Evolutionary conservation across 129 eudicot genomes (phyloP).

Genomic region (Escallonia herrerae): DNA sequence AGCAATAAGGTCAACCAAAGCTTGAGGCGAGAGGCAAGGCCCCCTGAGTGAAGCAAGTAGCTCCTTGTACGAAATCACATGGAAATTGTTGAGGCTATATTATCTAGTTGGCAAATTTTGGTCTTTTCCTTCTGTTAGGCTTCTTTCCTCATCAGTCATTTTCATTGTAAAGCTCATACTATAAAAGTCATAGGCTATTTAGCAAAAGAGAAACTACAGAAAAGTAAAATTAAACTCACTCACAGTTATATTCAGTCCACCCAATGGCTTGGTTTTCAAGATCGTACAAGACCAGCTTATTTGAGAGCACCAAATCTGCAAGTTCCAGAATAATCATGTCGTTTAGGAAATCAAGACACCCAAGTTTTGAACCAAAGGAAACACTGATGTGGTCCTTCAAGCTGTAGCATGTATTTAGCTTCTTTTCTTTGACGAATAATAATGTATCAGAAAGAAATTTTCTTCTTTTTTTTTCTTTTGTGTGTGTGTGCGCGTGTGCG

Average conservation of each 20-base stretch:
- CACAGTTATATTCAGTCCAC: slow-evolving; percentile 82
- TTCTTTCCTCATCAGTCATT: too few species aligned
- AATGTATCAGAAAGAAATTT: too few species aligned
- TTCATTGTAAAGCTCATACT: too few species aligned
- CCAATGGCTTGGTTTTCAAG: slow-evolving; percentile 75
- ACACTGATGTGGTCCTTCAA: not conserved
- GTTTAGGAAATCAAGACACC: slow-evolving; percentile 3
- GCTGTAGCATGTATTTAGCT: too few species aligned
- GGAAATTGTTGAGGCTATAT: too few species aligned
- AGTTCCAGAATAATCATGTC: slow-evolving; percentile 6
- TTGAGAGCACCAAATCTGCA: slow-evolving; percentile 78
- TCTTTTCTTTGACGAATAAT: too few species aligned
- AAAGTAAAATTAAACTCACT: slow-evolving; percentile 25
- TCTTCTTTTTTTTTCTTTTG: too few species aligned
- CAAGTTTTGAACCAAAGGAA: not conserved
- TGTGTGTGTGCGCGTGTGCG: too few species aligned
- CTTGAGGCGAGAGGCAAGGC: too few species aligned
- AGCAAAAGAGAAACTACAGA: not conserved
- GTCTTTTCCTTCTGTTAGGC: too few species aligned
- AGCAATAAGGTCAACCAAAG: too few species aligned
- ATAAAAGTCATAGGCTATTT: not conserved
- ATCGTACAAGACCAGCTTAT: slow-evolving; percentile 73
- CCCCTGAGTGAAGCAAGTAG: not conserved
- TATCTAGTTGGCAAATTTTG: too few species aligned
- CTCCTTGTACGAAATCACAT: not conserved